Conservation (phyloP, 2,329 filamentous ascomycete species). For the Zelopaecilomyces penicillatus region DNA sequence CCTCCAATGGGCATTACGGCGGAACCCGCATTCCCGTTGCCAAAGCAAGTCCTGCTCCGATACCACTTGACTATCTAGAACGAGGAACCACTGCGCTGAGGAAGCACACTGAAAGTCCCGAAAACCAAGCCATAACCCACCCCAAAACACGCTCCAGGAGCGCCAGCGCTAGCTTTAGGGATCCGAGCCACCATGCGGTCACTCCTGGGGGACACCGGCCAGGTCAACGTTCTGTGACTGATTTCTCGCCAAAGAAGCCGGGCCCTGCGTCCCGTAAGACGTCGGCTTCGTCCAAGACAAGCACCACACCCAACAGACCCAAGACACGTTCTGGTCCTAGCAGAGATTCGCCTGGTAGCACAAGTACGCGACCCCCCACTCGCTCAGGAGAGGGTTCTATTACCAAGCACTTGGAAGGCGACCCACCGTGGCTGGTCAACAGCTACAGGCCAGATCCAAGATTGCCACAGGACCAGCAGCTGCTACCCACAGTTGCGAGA, state of each 20-base stretch:
- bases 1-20: slow-evolving; percentile 46
- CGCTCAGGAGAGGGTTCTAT: slow-evolving; percentile 47
- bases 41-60: slow-evolving; percentile 68
- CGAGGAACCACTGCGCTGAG: slow-evolving; percentile 62
- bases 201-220: slow-evolving; percentile 14
- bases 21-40: slow-evolving; percentile 81
- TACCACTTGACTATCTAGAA: slow-evolving; percentile 63
- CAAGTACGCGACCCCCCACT: slow-evolving; percentile 51
- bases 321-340: slow-evolving; percentile 53
- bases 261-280: slow-evolving; percentile 32
- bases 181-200: slow-evolving; percentile 11
- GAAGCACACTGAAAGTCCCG: slow-evolving; percentile 44
- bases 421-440: slow-evolving; percentile 89
- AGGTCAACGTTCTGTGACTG: slow-evolving; percentile 36
- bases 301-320: slow-evolving; percentile 40
- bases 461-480: slow-evolving; percentile 87
- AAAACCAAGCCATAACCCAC: slow-evolving; percentile 50
- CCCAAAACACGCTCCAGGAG: slow-evolving; percentile 62
- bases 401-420: slow-evolving; percentile 73
- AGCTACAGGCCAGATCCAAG: slow-evolving; percentile 95
- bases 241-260: slow-evolving; percentile 48
- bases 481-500: slow-evolving; percentile 88
- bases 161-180: slow-evolving; percentile 49
- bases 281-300: slow-evolving; percentile 34
- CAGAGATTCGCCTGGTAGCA: slow-evolving; percentile 36